Conservation (phyloP, 2,329 filamentous ascomycete genomes). For the Stylonectria norvegica region DNA sequence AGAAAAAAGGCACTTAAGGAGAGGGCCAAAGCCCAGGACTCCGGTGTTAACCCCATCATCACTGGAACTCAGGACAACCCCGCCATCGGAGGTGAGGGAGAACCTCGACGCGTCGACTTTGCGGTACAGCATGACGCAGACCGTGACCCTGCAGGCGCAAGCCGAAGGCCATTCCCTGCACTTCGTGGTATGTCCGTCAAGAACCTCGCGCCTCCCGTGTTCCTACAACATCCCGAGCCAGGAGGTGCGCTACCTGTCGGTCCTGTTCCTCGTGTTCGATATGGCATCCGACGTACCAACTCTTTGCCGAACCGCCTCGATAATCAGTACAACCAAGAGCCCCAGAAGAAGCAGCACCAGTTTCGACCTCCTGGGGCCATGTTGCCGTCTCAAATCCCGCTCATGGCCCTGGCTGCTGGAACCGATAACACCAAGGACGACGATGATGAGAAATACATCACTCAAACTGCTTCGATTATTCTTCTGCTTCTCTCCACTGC, state of each 20-base stretch:
- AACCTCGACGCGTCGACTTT: slow-evolving; percentile 58
- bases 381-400: slow-evolving; percentile 46
- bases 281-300: slow-evolving; percentile 68
- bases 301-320: slow-evolving; percentile 69
- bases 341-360: too few species aligned
- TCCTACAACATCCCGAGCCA: slow-evolving; percentile 46
- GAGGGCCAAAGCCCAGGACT: slow-evolving; percentile 24
- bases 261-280: slow-evolving; percentile 54
- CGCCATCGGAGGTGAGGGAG: slow-evolving; percentile 35
- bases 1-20: slow-evolving; percentile 26
- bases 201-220: slow-evolving; percentile 68
- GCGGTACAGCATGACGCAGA: slow-evolving; percentile 36
- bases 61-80: slow-evolving; percentile 14
- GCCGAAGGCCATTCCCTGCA: slow-evolving; percentile 48
- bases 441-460: slow-evolving; percentile 46
- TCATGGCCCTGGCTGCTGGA: slow-evolving; percentile 33
- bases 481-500: slow-evolving; percentile 61
- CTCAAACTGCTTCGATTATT: slow-evolving; percentile 55
- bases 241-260: slow-evolving; percentile 34
- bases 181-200: slow-evolving; percentile 62
- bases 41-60: slow-evolving; percentile 32
- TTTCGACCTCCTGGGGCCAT: slow-evolving; percentile 48
- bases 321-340: slow-evolving; percentile 30
- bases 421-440: slow-evolving; percentile 30
- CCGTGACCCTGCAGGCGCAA: slow-evolving; percentile 12